A percentile compares a stretch with the other conserved stretches of the same genome.
phyloP scores from a whole-genome alignment of 805 yeast genomes.

The Starmerella tilneyi region DNA sequence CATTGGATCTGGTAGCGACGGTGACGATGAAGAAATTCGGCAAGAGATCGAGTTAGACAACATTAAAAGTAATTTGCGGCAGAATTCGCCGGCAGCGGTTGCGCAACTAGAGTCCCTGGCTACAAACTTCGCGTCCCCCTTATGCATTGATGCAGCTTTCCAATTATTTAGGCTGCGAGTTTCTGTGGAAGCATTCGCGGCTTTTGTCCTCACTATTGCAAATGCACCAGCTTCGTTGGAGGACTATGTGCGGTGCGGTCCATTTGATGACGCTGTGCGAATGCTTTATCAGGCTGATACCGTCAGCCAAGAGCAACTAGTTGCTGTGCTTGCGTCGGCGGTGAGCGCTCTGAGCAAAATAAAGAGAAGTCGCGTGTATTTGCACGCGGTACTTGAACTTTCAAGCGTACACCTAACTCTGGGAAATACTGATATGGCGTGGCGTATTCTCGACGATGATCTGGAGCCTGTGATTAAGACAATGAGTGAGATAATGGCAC shows the following conservation, averaged over 20 bases:
- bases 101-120: slow-evolving; percentile 7
- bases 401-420: background rate
- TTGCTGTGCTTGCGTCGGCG: background rate
- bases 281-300: background rate
- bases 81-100: background rate
- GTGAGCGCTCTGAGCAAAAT: background rate
- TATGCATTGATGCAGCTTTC: slow-evolving; percentile 8
- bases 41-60: slow-evolving; percentile 17
- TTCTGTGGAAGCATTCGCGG: background rate
- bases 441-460: background rate
- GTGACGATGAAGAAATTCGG: slow-evolving; percentile 29
- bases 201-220: background rate
- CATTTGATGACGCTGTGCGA: background rate
- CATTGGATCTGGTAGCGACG: slow-evolving; percentile 29
- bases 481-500: background rate
- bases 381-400: background rate
- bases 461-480: background rate
- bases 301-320: background rate
- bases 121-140: background rate
- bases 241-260: background rate
- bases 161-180: slow-evolving; percentile 2
- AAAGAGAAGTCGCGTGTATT: background rate
- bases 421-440: background rate
- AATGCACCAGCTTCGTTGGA: slow-evolving; percentile 1
- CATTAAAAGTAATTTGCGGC: background rate